Conservation (phyloP, 768 basidiomycete species). For the Tricholomella constricta region DNA sequence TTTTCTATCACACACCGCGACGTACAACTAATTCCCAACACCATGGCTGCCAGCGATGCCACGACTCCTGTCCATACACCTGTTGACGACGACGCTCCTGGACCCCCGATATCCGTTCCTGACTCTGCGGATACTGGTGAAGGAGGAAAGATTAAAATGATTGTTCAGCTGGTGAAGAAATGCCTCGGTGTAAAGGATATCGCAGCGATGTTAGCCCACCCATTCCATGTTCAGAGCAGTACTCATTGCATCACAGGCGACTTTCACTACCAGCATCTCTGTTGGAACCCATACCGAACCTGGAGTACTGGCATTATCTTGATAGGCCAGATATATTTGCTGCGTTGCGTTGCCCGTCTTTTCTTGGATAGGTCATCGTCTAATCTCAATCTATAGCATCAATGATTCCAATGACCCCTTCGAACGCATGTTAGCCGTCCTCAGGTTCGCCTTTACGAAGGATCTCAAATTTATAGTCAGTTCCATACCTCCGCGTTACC, state of each 20-base stretch:
- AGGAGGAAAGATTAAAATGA: constrained; percentile 93
- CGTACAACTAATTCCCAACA: constrained; percentile 1
- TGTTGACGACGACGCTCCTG: constrained; percentile 53
- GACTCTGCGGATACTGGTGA: constrained; percentile 75
- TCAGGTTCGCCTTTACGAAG: constrained; percentile 89
- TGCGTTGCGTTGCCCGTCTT: constrained; percentile 58
- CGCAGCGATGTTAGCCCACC: constrained; percentile 75
- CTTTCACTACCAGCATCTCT: constrained; percentile 91
- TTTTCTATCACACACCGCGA: neutral
- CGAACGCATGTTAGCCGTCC: constrained; percentile 89
- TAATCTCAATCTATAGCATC: constrained; percentile 54
- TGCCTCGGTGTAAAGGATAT: constrained; percentile 94
- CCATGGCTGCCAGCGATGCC: constrained; percentile 16
- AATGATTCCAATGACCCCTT: constrained; percentile 93
- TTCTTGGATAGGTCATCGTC: constrained; percentile 4
- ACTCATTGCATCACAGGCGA: constrained; percentile 54
- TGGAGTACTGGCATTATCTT: constrained; percentile 95
- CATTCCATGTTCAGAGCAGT: neutral
- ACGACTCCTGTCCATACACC: constrained; percentile 6
- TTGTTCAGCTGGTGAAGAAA: constrained; percentile 87
- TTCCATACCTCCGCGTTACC: constrained; percentile 19
- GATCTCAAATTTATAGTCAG: constrained; percentile 90
- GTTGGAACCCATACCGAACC: constrained; percentile 91
- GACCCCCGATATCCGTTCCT: constrained; percentile 64
- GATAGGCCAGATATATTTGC: constrained; percentile 91